These are phyloP conservation scores for Monosporascus sp. DNA, from an alignment of 2,329 filamentous ascomycete genomes.

Conservation along the genomic window DNA sequence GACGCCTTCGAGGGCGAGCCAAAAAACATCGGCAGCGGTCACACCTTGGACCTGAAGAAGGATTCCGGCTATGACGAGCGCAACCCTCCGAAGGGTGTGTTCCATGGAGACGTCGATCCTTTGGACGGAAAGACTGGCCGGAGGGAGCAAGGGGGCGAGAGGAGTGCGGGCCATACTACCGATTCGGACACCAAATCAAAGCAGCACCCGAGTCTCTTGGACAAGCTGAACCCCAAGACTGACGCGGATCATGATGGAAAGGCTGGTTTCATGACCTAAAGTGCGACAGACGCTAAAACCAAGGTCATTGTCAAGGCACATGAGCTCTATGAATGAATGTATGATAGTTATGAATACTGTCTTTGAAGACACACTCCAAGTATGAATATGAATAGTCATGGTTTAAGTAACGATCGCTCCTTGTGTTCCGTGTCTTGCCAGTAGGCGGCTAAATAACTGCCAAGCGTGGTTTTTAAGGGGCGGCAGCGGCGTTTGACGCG, in stretches of 20 bases:
- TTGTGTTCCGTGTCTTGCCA: too few species aligned
- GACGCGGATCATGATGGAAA: conserved; percentile 52
- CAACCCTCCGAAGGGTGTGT: conserved; percentile 4
- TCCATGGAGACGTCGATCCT: conserved; percentile 8
- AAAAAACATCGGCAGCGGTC: conserved; percentile 34
- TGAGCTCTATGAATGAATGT: too few species aligned
- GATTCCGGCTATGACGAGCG: conserved; percentile 7
- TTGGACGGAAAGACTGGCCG: not conserved
- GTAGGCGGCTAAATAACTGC: too few species aligned
- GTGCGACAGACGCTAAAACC: too few species aligned
- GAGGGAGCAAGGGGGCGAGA: not conserved
- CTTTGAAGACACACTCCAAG: too few species aligned
- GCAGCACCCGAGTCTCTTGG: conserved; percentile 42
- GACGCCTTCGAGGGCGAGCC: conserved; percentile 60
- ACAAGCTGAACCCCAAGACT: conserved; percentile 48
- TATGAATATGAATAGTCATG: too few species aligned
- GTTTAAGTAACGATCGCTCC: too few species aligned
- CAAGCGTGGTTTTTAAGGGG: too few species aligned
- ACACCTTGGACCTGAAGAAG: conserved; percentile 13
- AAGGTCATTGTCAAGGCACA: too few species aligned
- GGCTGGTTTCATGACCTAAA: conserved; percentile 45
- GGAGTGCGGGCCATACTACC: conserved; percentile 2
- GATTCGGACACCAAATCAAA: conserved; percentile 7
- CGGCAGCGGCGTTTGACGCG: too few species aligned
- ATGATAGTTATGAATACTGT: too few species aligned